Conservation (phyloP, 1,284 basidiomycete species). For the Cutaneotrichosporon sp. region DNA sequence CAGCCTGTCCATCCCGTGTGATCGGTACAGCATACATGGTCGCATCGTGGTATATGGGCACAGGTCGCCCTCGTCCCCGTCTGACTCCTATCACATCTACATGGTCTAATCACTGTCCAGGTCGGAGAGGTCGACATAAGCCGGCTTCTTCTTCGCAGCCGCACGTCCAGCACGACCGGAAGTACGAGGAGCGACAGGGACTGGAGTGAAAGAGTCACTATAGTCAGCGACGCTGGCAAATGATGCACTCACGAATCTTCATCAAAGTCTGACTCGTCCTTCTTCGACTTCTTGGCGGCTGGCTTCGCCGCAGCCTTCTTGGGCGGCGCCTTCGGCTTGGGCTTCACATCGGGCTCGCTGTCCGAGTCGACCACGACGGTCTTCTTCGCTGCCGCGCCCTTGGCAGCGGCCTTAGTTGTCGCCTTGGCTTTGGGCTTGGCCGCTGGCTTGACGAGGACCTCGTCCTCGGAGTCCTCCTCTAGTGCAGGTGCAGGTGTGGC, state of each 20-base stretch:
- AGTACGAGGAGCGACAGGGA: not conserved
- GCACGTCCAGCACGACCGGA: constrained; percentile 7
- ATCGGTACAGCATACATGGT: not conserved
- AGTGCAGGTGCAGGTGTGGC: constrained; percentile 24
- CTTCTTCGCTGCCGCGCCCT: not conserved
- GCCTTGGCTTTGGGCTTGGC: constrained; percentile 4
- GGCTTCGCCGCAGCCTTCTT: constrained; percentile 12
- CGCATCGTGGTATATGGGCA: not conserved
- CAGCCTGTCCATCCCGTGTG: too few species aligned
- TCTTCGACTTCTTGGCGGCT: constrained; percentile 10
- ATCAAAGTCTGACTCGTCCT: constrained; percentile 18
- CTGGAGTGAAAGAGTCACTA: too few species aligned
- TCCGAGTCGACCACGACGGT: constrained; percentile 4
- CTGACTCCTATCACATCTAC: not conserved
- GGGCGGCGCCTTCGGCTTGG: constrained; percentile 4
- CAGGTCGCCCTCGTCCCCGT: not conserved
- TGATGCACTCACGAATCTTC: constrained; percentile 10
- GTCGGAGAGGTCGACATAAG: constrained; percentile 21
- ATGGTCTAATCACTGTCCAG: constrained; percentile 9
- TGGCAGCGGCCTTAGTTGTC: constrained; percentile 10
- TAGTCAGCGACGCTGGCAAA: too few species aligned
- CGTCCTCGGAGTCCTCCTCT: constrained; percentile 17
- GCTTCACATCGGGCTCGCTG: not conserved
- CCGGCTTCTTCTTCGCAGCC: constrained; percentile 17
- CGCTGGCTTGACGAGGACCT: constrained; percentile 15